phyloP scores from a whole-genome alignment of 805 yeast species.

The Kodamaea jinghongensis region DNA sequence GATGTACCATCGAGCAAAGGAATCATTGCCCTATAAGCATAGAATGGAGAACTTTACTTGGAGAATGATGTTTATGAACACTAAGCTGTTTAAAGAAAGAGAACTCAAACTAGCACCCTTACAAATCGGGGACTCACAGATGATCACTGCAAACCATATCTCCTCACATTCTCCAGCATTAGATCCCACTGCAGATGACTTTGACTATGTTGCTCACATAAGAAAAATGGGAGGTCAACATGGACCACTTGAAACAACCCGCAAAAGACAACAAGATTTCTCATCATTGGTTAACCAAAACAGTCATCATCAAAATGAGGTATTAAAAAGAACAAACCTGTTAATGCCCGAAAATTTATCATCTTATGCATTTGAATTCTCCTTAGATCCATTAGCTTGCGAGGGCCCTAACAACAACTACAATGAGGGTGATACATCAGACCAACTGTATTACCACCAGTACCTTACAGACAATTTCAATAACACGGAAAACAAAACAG shows the following conservation, averaged over 20 bases:
- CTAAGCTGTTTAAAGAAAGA: conserved; percentile 3
- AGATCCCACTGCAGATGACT: conserved; percentile 51
- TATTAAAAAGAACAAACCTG: background rate
- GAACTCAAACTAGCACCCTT: background rate
- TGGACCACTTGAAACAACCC: background rate
- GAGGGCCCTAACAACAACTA: conserved; percentile 39
- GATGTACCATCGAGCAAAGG: conserved; percentile 74
- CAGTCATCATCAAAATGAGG: background rate
- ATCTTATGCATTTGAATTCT: conserved; percentile 25
- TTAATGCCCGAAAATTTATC: conserved; percentile 9
- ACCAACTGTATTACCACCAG: conserved; percentile 6
- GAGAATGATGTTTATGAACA: conserved; percentile 71
- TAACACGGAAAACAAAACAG: conserved; percentile 1
- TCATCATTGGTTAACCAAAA: conserved; percentile 16
- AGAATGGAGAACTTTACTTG: conserved; percentile 85
- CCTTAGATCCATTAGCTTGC: conserved; percentile 47
- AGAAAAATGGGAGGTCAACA: conserved; percentile 43
- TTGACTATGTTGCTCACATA: conserved; percentile 65
- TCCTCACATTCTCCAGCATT: conserved; percentile 10
- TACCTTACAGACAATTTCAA: conserved; percentile 2
- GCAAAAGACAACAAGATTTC: conserved; percentile 23
- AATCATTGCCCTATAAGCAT: conserved; percentile 67
- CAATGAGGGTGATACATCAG: conserved; percentile 2
- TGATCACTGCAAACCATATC: background rate
- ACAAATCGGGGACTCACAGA: background rate